phyloP scores from a whole-genome alignment of 2,329 filamentous ascomycete genomes.

The Fusarium solani-melongenae region DNA sequence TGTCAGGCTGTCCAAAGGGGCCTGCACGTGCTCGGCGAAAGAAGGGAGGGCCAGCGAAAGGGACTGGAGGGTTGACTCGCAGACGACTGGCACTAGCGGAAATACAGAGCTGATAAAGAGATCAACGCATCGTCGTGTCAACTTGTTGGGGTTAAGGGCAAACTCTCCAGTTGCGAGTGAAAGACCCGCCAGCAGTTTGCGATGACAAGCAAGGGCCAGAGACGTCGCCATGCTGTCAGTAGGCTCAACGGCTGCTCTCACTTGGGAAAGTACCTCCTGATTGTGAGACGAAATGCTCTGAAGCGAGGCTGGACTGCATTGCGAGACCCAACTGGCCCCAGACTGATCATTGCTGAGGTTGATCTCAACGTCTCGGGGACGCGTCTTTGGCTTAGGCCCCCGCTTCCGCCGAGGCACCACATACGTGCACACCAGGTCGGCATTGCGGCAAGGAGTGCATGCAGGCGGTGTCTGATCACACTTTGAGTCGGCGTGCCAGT shows the following conservation, averaged over 20 bases:
- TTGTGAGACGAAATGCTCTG: not conserved
- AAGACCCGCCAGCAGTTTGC: not conserved
- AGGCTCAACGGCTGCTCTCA: not conserved
- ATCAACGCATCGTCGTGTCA: not conserved
- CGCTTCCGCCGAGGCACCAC: slow-evolving; percentile 3
- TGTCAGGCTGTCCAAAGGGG: not conserved
- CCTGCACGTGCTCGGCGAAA: not conserved
- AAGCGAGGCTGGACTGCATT: not conserved
- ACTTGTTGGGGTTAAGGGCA: not conserved
- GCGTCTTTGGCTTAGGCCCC: slow-evolving; percentile 9
- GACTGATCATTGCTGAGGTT: not conserved
- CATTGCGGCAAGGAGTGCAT: slow-evolving; percentile 11
- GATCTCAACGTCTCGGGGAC: not conserved
- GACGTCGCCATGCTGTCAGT: not conserved
- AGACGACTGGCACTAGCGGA: not conserved
- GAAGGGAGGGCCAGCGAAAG: not conserved
- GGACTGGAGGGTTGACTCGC: not conserved
- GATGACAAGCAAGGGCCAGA: not conserved
- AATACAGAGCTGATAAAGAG: not conserved
- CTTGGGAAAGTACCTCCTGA: not conserved
- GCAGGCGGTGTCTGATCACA: slow-evolving; percentile 6
- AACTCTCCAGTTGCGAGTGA: not conserved
- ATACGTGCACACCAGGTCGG: slow-evolving; percentile 7
- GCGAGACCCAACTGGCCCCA: not conserved
- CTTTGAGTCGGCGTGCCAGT: slow-evolving; percentile 1